Evolutionary conservation across 1,284 basidiomycete species (phyloP).

Genomic region (Mycena sp.): DNA sequence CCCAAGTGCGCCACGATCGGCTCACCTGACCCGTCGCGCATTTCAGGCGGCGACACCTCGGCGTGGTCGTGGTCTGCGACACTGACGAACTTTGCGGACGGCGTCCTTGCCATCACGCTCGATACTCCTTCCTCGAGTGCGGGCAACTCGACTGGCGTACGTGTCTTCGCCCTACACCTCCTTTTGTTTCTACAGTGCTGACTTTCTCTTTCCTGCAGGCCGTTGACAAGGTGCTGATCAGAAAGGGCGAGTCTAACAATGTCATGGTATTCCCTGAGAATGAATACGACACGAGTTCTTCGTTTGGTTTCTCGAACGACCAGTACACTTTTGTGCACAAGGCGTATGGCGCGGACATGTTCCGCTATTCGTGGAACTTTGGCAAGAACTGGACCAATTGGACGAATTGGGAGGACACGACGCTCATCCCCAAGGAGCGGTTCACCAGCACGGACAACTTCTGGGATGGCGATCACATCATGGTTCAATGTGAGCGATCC

Average conservation of each 20-base stretch:
- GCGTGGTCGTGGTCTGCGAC: slow-evolving; percentile 80
- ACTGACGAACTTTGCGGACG: slow-evolving; percentile 78
- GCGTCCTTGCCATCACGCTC: slow-evolving; percentile 79
- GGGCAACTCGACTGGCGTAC: slow-evolving; percentile 63
- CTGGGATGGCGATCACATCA: slow-evolving; percentile 87
- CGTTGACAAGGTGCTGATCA: slow-evolving; percentile 79
- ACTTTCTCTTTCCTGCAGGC: slow-evolving; percentile 51
- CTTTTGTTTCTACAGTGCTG: slow-evolving; percentile 14
- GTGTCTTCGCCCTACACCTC: slow-evolving; percentile 34
- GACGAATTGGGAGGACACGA: slow-evolving; percentile 79
- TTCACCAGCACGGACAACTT: slow-evolving; percentile 69
- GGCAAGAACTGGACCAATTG: slow-evolving; percentile 87
- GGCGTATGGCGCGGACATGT: slow-evolving; percentile 87
- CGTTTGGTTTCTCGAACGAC: slow-evolving; percentile 69
- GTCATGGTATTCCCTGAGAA: slow-evolving; percentile 84
- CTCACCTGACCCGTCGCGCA: slow-evolving; percentile 54
- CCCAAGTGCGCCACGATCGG: slow-evolving; percentile 57
- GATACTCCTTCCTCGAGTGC: slow-evolving; percentile 61
- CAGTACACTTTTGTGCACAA: slow-evolving; percentile 82
- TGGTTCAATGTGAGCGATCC: slow-evolving; percentile 79
- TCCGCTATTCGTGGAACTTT: slow-evolving; percentile 88
- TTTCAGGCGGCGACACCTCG: slow-evolving; percentile 67
- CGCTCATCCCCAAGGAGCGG: slow-evolving; percentile 65
- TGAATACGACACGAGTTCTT: slow-evolving; percentile 73
- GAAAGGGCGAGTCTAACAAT: slow-evolving; percentile 80